These are phyloP conservation scores for Neurospora sp. DNA, from an alignment of 495 filamentous ascomycete species.

Conservation along the genomic window DNA sequence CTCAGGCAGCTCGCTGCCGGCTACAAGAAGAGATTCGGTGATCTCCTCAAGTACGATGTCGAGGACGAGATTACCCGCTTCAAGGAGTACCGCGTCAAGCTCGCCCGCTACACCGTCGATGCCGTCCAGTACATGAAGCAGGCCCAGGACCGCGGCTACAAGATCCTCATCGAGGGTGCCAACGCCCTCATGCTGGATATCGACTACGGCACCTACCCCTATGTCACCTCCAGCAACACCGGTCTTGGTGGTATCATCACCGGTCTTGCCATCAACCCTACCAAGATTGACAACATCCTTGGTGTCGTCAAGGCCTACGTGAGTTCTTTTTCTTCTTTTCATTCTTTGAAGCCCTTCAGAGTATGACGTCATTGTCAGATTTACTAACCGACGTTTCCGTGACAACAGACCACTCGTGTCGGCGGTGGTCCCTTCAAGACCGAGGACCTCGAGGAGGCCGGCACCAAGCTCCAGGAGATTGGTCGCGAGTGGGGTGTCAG, in stretches of 20 bases:
- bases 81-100: constrained; percentile 53
- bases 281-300: constrained; percentile 49
- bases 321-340: not conserved
- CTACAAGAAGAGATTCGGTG: constrained; percentile 66
- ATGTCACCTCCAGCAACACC: constrained; percentile 71
- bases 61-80: constrained; percentile 65
- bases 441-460: constrained; percentile 55
- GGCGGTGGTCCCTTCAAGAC: constrained; percentile 78
- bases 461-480: constrained; percentile 36
- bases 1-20: constrained; percentile 53
- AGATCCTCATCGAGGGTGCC: constrained; percentile 77
- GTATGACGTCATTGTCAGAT: not conserved
- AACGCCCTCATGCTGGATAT: constrained; percentile 58
- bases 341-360: not conserved
- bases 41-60: constrained; percentile 61
- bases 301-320: constrained; percentile 77
- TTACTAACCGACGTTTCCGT: not conserved
- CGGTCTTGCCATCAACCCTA: constrained; percentile 50
- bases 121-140: constrained; percentile 46
- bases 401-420: constrained; percentile 49
- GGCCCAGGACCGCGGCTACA: constrained; percentile 47
- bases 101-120: constrained; percentile 64
- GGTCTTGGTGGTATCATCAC: constrained; percentile 68
- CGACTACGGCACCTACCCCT: constrained; percentile 64
- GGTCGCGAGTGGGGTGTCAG: constrained; percentile 58